These are phyloP conservation scores for Pneumocystis wakefieldiae DNA, from an alignment of 1,139 yeast species.

Conservation along the genomic window DNA sequence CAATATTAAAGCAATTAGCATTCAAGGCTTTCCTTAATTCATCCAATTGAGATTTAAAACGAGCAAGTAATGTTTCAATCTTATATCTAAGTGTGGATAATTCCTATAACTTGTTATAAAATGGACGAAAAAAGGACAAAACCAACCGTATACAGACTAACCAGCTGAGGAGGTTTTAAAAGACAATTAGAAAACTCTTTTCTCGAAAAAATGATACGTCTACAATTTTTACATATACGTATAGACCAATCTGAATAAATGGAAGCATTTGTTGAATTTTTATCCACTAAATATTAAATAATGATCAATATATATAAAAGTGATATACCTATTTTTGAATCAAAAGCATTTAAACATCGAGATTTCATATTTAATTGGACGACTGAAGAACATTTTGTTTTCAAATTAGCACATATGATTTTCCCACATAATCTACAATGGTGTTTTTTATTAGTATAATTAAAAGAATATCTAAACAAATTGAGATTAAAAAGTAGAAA, in stretches of 20 bases:
- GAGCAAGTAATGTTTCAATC: neutral
- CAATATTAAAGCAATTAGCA: neutral
- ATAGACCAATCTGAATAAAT: neutral
- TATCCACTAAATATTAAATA: neutral
- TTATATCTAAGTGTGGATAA: neutral
- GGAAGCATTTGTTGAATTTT: neutral
- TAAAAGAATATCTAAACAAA: slow-evolving; percentile 27
- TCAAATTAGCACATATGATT: slow-evolving; percentile 59
- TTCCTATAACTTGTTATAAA: neutral
- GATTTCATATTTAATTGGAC: neutral
- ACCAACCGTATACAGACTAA: neutral
- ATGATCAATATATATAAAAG: slow-evolving; percentile 17
- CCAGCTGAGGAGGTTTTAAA: neutral
- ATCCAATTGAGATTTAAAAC: neutral
- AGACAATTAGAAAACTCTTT: neutral
- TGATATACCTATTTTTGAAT: slow-evolving; percentile 23
- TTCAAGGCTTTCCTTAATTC: neutral
- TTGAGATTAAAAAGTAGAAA: neutral
- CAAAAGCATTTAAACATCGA: slow-evolving; percentile 17
- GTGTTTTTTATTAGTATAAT: slow-evolving; percentile 54
- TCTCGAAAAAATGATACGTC: neutral
- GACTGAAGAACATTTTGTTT: slow-evolving; percentile 2
- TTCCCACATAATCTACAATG: slow-evolving; percentile 79
- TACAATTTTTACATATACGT: neutral
- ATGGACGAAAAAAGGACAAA: neutral